phyloP scores from a whole-genome alignment of 2,329 filamentous ascomycete species.

The Coleophoma cylindrospora region DNA sequence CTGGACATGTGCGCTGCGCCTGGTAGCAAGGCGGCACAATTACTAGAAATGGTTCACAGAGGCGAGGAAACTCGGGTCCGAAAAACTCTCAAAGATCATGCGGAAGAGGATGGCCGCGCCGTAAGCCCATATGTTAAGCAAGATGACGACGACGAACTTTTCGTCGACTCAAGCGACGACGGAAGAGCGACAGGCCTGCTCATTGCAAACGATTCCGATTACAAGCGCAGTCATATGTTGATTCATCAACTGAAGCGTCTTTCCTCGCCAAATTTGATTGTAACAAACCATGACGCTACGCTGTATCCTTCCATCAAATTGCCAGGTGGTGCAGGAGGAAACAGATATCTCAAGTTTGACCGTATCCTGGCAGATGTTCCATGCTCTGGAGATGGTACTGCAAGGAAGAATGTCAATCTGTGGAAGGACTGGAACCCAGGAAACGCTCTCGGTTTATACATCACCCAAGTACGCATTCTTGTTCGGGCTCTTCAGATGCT shows the following conservation, averaged over 20 bases:
- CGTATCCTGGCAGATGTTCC: constrained; percentile 94
- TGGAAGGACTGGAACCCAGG: constrained; percentile 94
- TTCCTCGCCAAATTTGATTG: constrained; percentile 92
- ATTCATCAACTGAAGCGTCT: constrained; percentile 97
- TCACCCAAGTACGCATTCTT: constrained; percentile 83
- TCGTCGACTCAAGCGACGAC: constrained; percentile 62
- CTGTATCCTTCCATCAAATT: constrained; percentile 90
- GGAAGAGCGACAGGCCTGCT: constrained; percentile 87
- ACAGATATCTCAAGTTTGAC: constrained; percentile 89
- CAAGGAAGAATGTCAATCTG: constrained; percentile 86
- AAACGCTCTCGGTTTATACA: constrained; percentile 81
- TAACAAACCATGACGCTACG: constrained; percentile 96
- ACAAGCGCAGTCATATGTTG: constrained; percentile 94
- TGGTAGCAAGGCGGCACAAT: constrained; percentile 92
- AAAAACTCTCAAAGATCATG: constrained; percentile 61
- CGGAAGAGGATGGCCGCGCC: constrained; percentile 54
- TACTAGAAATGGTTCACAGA: constrained; percentile 88
- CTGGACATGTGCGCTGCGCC: constrained; percentile 95
- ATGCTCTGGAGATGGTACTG: constrained; percentile 91
- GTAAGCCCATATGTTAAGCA: constrained; percentile 42
- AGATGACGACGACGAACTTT: constrained; percentile 43
- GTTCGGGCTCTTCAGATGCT: constrained; percentile 92
- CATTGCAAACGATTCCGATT: constrained; percentile 94
- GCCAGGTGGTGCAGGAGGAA: constrained; percentile 48
- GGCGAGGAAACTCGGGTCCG: constrained; percentile 86